Base-by-base conservation (phyloP, 164 flowering plant species). In the Echeveria elegans region DNA sequence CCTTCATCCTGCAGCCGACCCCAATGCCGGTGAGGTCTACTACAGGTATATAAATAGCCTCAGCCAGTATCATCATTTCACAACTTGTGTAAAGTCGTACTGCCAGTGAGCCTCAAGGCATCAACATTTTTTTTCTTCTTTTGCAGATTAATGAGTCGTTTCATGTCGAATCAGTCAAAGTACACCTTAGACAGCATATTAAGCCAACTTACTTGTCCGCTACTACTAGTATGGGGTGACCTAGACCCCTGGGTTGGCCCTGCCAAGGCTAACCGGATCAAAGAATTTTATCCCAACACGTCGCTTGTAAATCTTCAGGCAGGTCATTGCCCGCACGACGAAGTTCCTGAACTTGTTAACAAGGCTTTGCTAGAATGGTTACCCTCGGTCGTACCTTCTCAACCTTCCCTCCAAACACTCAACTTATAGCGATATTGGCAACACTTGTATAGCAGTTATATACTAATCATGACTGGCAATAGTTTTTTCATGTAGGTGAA, bases 181-280 rank as follows among this genome's bases (percentile, higher is more conserved):
- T 94, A 89, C 82, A 88, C 96, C 1, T 84, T 91, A 16, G 82
- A 89, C 74, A 77, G 85, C 34, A 76, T 86, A 43, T 68, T 94
- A 50, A 76, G 78, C 70, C 67, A 83, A 79, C 86, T 94, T 30
- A 73, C 86, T 7, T 94, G 99, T 75, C 99, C 99, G 2, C 66
- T 94, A 69, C 71, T 91, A 71, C 59, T 94, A 80, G 79, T 94
- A 14, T 94, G 99, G 97, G 99, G 97, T 6, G 99, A 94, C 75
- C 79, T 88, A 21, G 99, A 94, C 72, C 99, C 99, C n/a, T 94
- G 99, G 97, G 97, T 89, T 0, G 99, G 97, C 19, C 88, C 96
- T 56, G 80, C 89, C 0, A 94, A 94, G 75, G 99, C 99, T 4
- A 74, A 61, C 40, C 68, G 83, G 53, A 94, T 91, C 79, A 89